Evolutionary conservation across 2,329 filamentous ascomycete species (phyloP).

Genomic region (Ophiocordyceps camponoti-saundersi): DNA sequence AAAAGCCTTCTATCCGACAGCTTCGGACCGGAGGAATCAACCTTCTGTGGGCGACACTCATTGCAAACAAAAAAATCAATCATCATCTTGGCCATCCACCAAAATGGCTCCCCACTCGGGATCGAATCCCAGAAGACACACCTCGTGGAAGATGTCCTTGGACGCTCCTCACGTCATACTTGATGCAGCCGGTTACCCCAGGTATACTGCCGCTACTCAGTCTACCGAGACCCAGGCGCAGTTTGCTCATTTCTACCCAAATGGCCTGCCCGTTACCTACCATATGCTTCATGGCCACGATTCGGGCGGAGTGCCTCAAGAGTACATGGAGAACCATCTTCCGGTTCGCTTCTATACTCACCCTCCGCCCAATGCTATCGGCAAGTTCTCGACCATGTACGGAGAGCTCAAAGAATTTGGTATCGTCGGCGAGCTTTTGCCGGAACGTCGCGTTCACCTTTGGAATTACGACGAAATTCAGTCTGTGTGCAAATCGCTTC

Average conservation of each 20-base stretch:
- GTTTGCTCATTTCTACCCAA: constrained; percentile 17
- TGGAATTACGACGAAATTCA: constrained; percentile 24
- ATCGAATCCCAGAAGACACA: not conserved
- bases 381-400: constrained; percentile 21
- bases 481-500: constrained; percentile 19
- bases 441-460: constrained; percentile 13
- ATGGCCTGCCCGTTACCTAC: constrained; percentile 17
- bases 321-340: constrained; percentile 19
- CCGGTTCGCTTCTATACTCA: constrained; percentile 19
- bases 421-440: constrained; percentile 10
- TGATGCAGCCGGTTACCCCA: constrained; percentile 6
- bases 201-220: constrained; percentile 8
- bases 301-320: constrained; percentile 8
- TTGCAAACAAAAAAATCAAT: not conserved
- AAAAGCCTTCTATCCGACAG: too few species aligned
- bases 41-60: too few species aligned
- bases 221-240: constrained; percentile 8
- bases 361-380: constrained; percentile 12
- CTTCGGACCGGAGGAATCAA: too few species aligned
- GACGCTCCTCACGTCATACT: constrained; percentile 5
- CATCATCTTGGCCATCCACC: not conserved
- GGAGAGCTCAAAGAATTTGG: constrained; percentile 13
- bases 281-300: constrained; percentile 13
- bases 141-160: not conserved
- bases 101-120: not conserved